These are phyloP conservation scores for Trebouxia sp. DNA, from an alignment of 139 green algal species.

Conservation along the genomic window DNA sequence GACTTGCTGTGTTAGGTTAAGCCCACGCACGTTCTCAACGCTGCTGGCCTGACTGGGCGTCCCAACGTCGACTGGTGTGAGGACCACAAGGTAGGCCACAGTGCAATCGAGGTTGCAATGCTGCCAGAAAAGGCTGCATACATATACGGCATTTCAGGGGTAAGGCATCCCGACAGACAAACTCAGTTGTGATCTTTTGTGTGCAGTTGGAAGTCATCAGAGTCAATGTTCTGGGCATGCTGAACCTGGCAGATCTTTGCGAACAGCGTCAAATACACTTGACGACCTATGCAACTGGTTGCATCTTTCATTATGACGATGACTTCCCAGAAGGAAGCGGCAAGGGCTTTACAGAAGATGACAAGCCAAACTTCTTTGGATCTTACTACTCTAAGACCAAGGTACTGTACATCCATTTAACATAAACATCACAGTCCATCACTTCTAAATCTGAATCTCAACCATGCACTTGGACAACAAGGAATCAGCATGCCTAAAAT, in stretches of 20 bases:
- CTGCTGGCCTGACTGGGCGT: conserved; percentile 91
- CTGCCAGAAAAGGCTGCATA: too few species aligned
- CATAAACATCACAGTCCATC: not conserved
- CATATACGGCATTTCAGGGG: too few species aligned
- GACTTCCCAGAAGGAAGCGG: conserved; percentile 69
- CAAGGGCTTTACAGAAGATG: conserved; percentile 92
- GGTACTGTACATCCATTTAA: too few species aligned
- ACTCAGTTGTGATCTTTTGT: too few species aligned
- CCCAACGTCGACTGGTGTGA: conserved; percentile 99
- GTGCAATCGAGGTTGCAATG: not conserved
- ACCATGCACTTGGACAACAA: too few species aligned
- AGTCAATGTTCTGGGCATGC: conserved; percentile 91
- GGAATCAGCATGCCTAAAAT: too few species aligned
- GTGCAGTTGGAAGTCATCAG: conserved; percentile 89
- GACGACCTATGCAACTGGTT: conserved; percentile 96
- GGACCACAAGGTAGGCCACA: conserved; percentile 79
- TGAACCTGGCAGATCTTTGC: conserved; percentile 90
- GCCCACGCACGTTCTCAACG: conserved; percentile 95
- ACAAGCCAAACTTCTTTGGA: conserved; percentile 95
- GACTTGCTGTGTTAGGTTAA: conserved; percentile 64
- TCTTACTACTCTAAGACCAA: conserved; percentile 98
- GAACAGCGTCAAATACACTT: conserved; percentile 78
- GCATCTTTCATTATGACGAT: conserved; percentile 99
- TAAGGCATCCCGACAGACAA: too few species aligned
- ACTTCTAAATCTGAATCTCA: not conserved